Evolutionary conservation across 2,329 filamentous ascomycete species (phyloP), one percentile per base, ranked within the genome.

Genomic region (Phaeosphaeria sp.): DNA sequence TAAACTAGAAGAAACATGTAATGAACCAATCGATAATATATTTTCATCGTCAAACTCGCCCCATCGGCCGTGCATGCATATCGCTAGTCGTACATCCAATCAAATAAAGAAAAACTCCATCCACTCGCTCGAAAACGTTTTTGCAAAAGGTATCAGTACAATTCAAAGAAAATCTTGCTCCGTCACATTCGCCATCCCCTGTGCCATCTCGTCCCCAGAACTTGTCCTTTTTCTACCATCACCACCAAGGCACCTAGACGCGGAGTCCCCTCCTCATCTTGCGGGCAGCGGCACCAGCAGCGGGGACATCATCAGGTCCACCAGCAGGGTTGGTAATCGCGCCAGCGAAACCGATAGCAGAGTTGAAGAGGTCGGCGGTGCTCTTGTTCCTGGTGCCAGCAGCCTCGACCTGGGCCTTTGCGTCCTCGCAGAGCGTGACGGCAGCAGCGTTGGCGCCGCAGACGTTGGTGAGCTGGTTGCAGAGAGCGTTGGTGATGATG

Each of bases 401-500:
- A 39, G 81, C 81, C 65, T 78, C 58, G 49, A 88, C 83, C 73
- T 81, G 70, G 0, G 83, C 79, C 77, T 87, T 79, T 2, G 86
- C 87, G 22, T 77, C 75, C 49, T 74, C 65, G 75, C 85, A 88
- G 5, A 82, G 80, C 13, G 81, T 72, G 63, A 84, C 81, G 53
- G 87, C 88, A 3, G 85, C 87, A 24, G 79, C 81, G 70, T 87
- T 87, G 52, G 88, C 88, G 40, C 80, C 78, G 77, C 88, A 91
- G 39, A 88, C 86, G 77, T 89, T 90, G 71, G 77, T 83, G 57
- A 91, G 82, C 79, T 90, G 87, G 76, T 91, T 88, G 76, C 86
- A 88, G 74, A 91, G 87, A 60, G 87, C 84, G 82, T 89, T 90
- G 73, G 87, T 89, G 80, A 91, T 91, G 81, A 91, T 91, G 79